These are phyloP conservation scores for Thraustotheca clavata DNA, from an alignment of 352 stramenopile genomes.

Conservation along the genomic window DNA sequence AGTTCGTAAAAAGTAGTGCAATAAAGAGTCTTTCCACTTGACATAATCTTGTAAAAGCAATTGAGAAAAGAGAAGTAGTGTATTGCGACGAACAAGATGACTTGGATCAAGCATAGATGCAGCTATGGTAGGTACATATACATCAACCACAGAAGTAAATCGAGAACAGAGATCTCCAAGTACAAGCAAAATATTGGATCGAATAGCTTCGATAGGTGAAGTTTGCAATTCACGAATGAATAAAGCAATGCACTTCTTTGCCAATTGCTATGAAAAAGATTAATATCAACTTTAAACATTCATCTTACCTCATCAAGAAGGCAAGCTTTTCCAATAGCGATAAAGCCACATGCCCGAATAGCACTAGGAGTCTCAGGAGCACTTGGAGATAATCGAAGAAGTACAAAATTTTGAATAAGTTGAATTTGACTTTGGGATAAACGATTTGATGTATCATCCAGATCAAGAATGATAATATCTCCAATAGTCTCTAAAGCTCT, in stretches of 20 bases:
- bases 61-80: conserved; percentile 93
- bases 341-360: conserved; percentile 89
- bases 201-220: conserved; percentile 75
- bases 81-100: conserved; percentile 87
- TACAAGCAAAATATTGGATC: conserved; percentile 95
- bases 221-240: conserved; percentile 91
- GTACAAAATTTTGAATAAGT: conserved; percentile 63
- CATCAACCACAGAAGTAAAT: conserved; percentile 95
- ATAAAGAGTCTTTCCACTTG: conserved; percentile 95
- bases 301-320: conserved; percentile 79
- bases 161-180: conserved; percentile 94
- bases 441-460: conserved; percentile 30
- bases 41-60: conserved; percentile 97
- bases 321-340: conserved; percentile 93
- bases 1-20: conserved; percentile 93
- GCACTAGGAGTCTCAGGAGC: conserved; percentile 45
- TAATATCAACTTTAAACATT: not conserved
- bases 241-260: conserved; percentile 92
- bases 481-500: conserved; percentile 75
- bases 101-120: conserved; percentile 87
- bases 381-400: conserved; percentile 42
- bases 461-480: conserved; percentile 63
- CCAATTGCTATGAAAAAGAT: conserved; percentile 35
- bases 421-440: conserved; percentile 45
- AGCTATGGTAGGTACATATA: conserved; percentile 93